Percentiles rank a stretch among this genome's conserved stretches.
Conservation (phyloP, 2,329 filamentous ascomycete species). For the Xylaria sp. region DNA sequence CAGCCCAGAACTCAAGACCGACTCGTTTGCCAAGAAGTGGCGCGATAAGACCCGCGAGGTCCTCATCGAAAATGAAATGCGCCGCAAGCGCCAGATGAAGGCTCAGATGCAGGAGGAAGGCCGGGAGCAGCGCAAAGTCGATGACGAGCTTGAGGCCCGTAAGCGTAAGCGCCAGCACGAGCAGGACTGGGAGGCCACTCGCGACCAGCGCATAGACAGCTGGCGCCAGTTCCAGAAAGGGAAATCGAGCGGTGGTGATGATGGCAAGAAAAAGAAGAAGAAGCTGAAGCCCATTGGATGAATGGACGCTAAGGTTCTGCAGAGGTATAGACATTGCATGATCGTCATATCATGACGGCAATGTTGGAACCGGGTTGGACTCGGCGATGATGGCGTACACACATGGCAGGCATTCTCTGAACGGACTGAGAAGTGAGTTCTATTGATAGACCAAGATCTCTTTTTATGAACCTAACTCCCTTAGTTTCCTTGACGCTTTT, state of each 20-base stretch:
- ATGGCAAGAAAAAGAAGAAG: conserved; percentile 74
- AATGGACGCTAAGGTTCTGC: conserved; percentile 38
- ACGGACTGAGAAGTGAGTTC: conserved; percentile 47
- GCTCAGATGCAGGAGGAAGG: conserved; percentile 98
- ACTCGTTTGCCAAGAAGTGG: conserved; percentile 86
- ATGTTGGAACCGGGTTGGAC: conserved; percentile 9
- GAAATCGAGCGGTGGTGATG: conserved; percentile 59
- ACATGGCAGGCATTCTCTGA: conserved; percentile 28
- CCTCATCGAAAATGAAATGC: conserved; percentile 90
- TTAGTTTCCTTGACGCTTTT: conserved; percentile 43
- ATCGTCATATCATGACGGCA: conserved; percentile 16
- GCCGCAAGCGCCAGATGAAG: conserved; percentile 85
- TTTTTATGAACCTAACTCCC: conserved; percentile 50
- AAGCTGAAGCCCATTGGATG: conserved; percentile 73
- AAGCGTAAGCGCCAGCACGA: conserved; percentile 93
- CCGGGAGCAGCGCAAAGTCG: conserved; percentile 83
- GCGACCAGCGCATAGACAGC: conserved; percentile 90
- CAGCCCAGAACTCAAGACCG: conserved; percentile 84
- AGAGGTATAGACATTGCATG: conserved; percentile 20
- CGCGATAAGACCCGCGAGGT: conserved; percentile 89
- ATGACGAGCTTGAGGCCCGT: conserved; percentile 82
- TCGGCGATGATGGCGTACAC: conserved; percentile 24
- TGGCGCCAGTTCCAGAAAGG: conserved; percentile 93
- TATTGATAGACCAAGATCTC: conserved; percentile 49
- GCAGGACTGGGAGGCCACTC: conserved; percentile 91